phyloP scores from a whole-genome alignment of 2,329 filamentous ascomycete genomes.

The Pseudocercospora fijiensis region DNA sequence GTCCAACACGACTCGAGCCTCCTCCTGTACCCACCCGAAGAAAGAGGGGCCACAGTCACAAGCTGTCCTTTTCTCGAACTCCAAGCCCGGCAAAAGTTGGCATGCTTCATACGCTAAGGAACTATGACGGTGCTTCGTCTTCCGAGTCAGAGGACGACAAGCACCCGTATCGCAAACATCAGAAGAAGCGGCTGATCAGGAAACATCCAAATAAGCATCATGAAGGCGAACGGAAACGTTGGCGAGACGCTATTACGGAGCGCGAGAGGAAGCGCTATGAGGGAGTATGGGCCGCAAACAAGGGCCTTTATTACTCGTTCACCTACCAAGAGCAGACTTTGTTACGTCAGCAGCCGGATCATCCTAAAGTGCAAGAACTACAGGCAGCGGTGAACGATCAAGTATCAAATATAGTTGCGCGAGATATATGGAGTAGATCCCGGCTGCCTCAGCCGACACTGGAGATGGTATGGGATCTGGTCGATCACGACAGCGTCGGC shows the following conservation, averaged over 20 bases:
- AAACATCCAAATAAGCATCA: constrained; percentile 70
- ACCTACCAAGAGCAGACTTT: constrained; percentile 25
- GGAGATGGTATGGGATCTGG: constrained; percentile 74
- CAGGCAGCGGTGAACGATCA: constrained; percentile 31
- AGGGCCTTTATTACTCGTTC: constrained; percentile 52
- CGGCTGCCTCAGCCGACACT: constrained; percentile 67
- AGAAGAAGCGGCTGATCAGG: constrained; percentile 58
- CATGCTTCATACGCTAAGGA: constrained; percentile 67
- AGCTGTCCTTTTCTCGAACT: constrained; percentile 41
- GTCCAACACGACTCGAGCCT: constrained; percentile 45
- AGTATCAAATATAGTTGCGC: constrained; percentile 66
- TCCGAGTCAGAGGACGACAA: constrained; percentile 46
- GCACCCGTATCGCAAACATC: constrained; percentile 51
- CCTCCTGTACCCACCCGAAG: constrained; percentile 38
- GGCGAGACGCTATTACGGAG: constrained; percentile 71
- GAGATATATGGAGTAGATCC: constrained; percentile 73
- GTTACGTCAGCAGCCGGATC: constrained; percentile 10
- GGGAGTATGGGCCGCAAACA: constrained; percentile 80
- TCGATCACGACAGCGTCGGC: constrained; percentile 59
- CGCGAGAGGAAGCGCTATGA: constrained; percentile 78
- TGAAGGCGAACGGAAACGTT: constrained; percentile 69
- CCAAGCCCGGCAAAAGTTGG: constrained; percentile 49
- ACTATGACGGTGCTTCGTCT: constrained; percentile 41
- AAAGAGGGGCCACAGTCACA: constrained; percentile 22
- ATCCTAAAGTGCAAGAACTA: constrained; percentile 14